A percentile compares a stretch with the other conserved stretches of the same genome.
Evolutionary conservation across 2,329 filamentous ascomycete genomes (phyloP).

Genomic region (Hypocrella siamensis): DNA sequence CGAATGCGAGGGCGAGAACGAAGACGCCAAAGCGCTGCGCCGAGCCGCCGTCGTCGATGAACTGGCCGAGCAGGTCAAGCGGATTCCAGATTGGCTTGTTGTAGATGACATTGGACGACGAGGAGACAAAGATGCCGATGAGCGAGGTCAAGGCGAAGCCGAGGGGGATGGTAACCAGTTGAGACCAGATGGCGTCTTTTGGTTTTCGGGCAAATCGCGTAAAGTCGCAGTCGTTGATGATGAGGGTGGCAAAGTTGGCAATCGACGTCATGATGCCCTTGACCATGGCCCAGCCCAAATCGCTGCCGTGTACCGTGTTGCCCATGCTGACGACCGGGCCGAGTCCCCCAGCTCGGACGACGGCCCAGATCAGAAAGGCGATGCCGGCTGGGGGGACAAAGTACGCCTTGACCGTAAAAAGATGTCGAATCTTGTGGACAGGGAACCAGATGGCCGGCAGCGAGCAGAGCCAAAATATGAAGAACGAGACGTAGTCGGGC

Average conservation of each 20-base stretch:
- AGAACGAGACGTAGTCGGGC: slow-evolving; percentile 63
- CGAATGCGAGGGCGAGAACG: slow-evolving; percentile 53
- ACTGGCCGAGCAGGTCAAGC: slow-evolving; percentile 47
- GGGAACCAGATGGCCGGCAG: slow-evolving; percentile 81
- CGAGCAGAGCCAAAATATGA: slow-evolving; percentile 72
- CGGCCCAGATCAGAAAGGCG: slow-evolving; percentile 75
- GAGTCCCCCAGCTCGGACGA: slow-evolving; percentile 66
- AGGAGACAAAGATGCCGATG: slow-evolving; percentile 67
- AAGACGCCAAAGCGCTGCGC: slow-evolving; percentile 62
- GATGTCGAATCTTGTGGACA: slow-evolving; percentile 72
- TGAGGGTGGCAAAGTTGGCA: slow-evolving; percentile 80
- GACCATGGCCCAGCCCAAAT: slow-evolving; percentile 67
- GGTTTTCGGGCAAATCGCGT: slow-evolving; percentile 68
- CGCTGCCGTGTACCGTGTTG: slow-evolving; percentile 45
- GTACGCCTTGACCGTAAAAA: slow-evolving; percentile 82
- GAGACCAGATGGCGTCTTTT: slow-evolving; percentile 62
- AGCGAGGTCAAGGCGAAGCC: slow-evolving; percentile 70
- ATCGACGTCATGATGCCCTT: slow-evolving; percentile 80
- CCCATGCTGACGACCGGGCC: slow-evolving; percentile 67
- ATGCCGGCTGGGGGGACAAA: slow-evolving; percentile 73
- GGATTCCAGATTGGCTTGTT: slow-evolving; percentile 58
- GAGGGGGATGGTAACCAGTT: slow-evolving; percentile 57
- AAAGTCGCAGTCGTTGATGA: slow-evolving; percentile 73
- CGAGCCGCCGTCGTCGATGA: slow-evolving; percentile 53
- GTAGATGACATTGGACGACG: slow-evolving; percentile 55